Evolutionary conservation across 805 yeast species (phyloP).

Genomic region (Saturnispora mendoncae): DNA sequence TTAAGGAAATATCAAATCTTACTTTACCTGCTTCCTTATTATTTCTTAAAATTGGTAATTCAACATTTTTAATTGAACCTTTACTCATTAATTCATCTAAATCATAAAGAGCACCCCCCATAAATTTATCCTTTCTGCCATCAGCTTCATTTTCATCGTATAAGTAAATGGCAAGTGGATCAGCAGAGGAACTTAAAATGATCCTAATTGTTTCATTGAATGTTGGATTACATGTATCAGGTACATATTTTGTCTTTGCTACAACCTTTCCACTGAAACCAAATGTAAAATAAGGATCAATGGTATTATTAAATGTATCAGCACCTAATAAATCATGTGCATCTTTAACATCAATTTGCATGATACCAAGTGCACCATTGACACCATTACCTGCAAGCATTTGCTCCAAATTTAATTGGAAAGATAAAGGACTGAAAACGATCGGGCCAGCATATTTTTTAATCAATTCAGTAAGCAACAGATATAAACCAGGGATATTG

Average conservation of each 20-base stretch:
- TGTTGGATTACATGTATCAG: slow-evolving; percentile 60
- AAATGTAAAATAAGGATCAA: slow-evolving; percentile 83
- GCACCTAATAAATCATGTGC: slow-evolving; percentile 67
- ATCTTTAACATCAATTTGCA: slow-evolving; percentile 56
- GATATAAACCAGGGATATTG: slow-evolving; percentile 77
- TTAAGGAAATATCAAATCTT: slow-evolving; percentile 58
- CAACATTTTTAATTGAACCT: slow-evolving; percentile 39
- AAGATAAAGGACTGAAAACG: slow-evolving; percentile 80
- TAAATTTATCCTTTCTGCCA: slow-evolving; percentile 60
- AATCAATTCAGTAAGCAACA: slow-evolving; percentile 77
- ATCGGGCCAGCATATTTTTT: slow-evolving; percentile 84
- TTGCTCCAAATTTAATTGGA: slow-evolving; percentile 89
- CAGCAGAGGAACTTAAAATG: slow-evolving; percentile 66
- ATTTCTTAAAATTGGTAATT: slow-evolving; percentile 62
- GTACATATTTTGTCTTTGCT: slow-evolving; percentile 60
- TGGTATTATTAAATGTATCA: slow-evolving; percentile 62
- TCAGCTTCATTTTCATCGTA: slow-evolving; percentile 62
- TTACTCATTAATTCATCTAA: slow-evolving; percentile 54
- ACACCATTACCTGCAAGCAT: slow-evolving; percentile 73
- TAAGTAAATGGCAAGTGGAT: slow-evolving; percentile 66
- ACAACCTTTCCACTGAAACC: slow-evolving; percentile 50
- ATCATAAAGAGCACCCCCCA: slow-evolving; percentile 73
- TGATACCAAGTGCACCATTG: slow-evolving; percentile 79
- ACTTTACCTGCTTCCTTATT: slow-evolving; percentile 77
- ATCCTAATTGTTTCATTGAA: slow-evolving; percentile 78